Base-by-base conservation (phyloP, 176 grass and related monocot genomes). In the maize (Zea mays) region DNA sequence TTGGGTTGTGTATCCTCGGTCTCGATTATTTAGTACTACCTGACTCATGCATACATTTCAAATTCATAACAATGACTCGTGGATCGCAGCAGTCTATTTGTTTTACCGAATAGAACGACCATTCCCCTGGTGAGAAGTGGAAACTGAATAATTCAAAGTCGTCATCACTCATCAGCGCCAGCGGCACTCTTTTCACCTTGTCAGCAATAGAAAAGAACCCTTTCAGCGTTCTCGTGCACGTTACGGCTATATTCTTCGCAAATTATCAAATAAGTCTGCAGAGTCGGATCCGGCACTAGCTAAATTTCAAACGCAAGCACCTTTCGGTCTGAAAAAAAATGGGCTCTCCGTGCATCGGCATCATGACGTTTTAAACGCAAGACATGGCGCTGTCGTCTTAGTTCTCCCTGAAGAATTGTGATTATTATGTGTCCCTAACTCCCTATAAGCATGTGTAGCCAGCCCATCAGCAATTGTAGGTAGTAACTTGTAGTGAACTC, bases 131-230 rank as follows among this genome's bases (percentile, higher is more conserved):
- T 44, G 47, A 56, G 20, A 66, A 64, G 27, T 71, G n/a, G 59
- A 10, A 3, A 20, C 48, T 35, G 76, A 73, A 79, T 43, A 14
- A 62, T 79, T 85, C 68, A 65, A 85, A 78, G 75, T 57, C 83
- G 6, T 56, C 52, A 56, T 56, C 16, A 46, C 59, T 39, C 75
- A 36, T 65, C 69, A 55, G 45, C 38, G 10, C 44, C 36, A 45
- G 45, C 38, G 10, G 54, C 36, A 45, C 5, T 47, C 33, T 72
- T 21, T 14, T 64, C 27, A 58, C 65, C 21, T 20, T 63, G n/a
- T 42, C 79, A 65, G 13, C 50, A 40, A 11, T 82, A 27, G 39
- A 40, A 11, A 74, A 27, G 39, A 37, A 65, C 47, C 17, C 38
- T n/a, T 52, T 52, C 34, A 40, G 35, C 45, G 71, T 0, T 17